Evolutionary conservation across 2,329 filamentous ascomycete species (phyloP).

Genomic region (Cladobotryum mycophilum): DNA sequence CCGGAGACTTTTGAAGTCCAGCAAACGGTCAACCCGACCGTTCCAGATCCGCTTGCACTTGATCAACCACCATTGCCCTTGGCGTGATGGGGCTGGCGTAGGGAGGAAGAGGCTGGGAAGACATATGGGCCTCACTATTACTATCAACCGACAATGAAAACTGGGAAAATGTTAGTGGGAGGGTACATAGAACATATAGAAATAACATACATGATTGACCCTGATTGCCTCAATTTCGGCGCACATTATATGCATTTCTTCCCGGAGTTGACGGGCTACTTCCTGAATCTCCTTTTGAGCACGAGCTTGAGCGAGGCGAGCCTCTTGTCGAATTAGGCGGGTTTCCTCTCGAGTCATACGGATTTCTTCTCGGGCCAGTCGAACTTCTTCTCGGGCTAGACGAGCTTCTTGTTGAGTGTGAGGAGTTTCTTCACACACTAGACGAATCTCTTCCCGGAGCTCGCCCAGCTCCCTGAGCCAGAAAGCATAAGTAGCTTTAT

Average conservation of each 20-base stretch:
- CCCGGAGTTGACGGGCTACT: not conserved
- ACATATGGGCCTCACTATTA: too few relatives aligned
- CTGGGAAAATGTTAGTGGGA: too few relatives aligned
- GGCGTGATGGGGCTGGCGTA: slow-evolving; percentile 1
- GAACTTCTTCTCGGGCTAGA: too few relatives aligned
- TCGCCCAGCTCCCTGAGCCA: too few relatives aligned
- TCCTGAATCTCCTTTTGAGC: not conserved
- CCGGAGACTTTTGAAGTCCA: not conserved
- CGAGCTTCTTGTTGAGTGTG: too few relatives aligned
- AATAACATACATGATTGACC: not conserved
- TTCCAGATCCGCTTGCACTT: not conserved
- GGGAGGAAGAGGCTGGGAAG: too few relatives aligned
- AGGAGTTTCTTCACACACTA: too few relatives aligned
- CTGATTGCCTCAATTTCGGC: not conserved
- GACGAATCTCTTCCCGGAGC: too few relatives aligned
- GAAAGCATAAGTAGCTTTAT: too few relatives aligned
- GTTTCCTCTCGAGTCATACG: not conserved
- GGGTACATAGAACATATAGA: not conserved
- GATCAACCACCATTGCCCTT: not conserved
- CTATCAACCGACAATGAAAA: too few relatives aligned
- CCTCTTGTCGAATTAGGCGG: not conserved
- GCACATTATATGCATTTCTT: slow-evolving; percentile 1
- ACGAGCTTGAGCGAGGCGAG: not conserved
- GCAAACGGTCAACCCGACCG: not conserved
- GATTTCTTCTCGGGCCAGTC: not conserved